phyloP scores from a whole-genome alignment of 2,329 filamentous ascomycete species.

The Trichoderma sp. region DNA sequence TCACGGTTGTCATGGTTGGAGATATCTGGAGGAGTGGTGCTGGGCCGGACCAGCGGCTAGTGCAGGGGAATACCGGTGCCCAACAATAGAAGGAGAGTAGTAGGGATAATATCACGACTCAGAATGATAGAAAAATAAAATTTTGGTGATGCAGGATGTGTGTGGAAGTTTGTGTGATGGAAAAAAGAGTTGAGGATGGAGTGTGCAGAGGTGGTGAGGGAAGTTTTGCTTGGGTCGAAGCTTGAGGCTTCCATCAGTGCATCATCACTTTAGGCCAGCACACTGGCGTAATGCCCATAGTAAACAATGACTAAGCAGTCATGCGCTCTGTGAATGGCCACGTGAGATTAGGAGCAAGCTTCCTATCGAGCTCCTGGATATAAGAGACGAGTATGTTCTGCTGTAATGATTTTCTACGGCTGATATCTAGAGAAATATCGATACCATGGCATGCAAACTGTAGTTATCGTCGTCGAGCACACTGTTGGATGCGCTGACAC shows the following conservation, averaged over 20 bases:
- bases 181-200: background rate
- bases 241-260: constrained; percentile 16
- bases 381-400: background rate
- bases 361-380: background rate
- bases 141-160: background rate
- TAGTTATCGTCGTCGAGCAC: background rate
- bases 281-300: constrained; percentile 6
- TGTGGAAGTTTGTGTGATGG: background rate
- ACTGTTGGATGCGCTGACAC: constrained; percentile 4
- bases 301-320: constrained; percentile 18
- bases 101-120: background rate
- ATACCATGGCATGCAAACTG: background rate
- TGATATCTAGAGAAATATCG: background rate
- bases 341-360: constrained; percentile 5
- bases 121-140: background rate
- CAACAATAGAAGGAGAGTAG: background rate
- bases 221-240: background rate
- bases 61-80: background rate
- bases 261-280: constrained; percentile 18
- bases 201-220: background rate
- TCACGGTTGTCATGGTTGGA: constrained; percentile 36
- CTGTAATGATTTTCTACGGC: background rate
- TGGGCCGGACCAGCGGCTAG: background rate
- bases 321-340: background rate
- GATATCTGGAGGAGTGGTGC: background rate